Percentiles rank a stretch among this genome's conserved stretches.
Conservation (phyloP, 495 filamentous ascomycete genomes). For the Penicillium odoratum region DNA sequence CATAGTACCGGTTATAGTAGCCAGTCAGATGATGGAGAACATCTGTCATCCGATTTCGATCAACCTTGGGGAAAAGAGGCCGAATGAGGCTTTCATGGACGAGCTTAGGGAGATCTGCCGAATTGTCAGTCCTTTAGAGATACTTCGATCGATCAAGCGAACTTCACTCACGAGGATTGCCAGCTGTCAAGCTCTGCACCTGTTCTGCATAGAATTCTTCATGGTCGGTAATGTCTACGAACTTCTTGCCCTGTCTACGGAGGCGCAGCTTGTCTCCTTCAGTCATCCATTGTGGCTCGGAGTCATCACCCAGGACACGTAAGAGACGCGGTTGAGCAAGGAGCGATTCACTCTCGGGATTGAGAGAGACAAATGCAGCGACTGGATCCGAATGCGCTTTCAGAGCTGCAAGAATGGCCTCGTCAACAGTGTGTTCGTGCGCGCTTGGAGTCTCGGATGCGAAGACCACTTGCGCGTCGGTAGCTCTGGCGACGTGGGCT, state of each 20-base stretch:
- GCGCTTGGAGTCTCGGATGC: background rate
- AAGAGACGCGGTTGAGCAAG: conserved; percentile 11
- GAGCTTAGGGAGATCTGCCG: conserved; percentile 11
- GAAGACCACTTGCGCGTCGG: conserved; percentile 12
- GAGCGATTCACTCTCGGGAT: background rate
- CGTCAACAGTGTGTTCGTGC: conserved; percentile 4
- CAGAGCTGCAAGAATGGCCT: conserved; percentile 7
- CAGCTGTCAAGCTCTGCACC: conserved; percentile 3
- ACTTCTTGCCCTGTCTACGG: conserved; percentile 12
- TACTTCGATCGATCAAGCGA: background rate
- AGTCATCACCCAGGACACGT: conserved; percentile 2
- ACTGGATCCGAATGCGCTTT: conserved; percentile 13
- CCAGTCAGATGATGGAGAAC: conserved; percentile 15
- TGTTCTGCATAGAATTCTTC: conserved; percentile 14
- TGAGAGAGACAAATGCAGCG: conserved; percentile 1
- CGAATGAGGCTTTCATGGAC: conserved; percentile 12
- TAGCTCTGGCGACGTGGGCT: background rate
- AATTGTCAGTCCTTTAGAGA: background rate
- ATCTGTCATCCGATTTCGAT: conserved; percentile 4
- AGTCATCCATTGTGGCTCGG: conserved; percentile 14
- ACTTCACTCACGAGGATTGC: conserved; percentile 7
- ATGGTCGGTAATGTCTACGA: conserved; percentile 18
- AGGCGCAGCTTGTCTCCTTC: conserved; percentile 17
- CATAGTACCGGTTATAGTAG: conserved; percentile 17
- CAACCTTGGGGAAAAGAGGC: conserved; percentile 12